phyloP scores from a whole-genome alignment of 2,329 filamentous ascomycete species.

The Colletotrichum simmondsii region DNA sequence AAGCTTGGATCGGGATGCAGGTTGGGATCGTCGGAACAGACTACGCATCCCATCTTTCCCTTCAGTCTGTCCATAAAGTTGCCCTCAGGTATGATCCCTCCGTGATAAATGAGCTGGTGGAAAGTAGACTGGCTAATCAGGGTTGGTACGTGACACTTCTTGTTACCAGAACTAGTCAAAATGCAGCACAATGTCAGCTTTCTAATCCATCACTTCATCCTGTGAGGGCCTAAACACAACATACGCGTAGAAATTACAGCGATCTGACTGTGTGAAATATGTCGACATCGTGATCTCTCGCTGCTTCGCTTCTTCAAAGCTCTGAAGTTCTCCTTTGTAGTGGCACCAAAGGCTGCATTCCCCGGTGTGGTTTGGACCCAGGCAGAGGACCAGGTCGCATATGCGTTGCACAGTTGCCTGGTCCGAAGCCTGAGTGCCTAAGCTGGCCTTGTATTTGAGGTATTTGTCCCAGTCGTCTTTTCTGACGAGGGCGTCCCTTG shows the following conservation, averaged over 20 bases:
- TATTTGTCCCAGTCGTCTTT: neutral
- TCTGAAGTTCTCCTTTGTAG: neutral
- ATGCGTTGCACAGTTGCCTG: neutral
- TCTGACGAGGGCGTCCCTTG: neutral
- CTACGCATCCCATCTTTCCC: neutral
- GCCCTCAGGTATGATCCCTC: neutral
- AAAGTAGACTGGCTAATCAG: neutral
- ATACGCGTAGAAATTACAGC: neutral
- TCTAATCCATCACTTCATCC: neutral
- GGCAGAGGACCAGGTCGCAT: neutral
- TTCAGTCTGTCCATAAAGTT: neutral
- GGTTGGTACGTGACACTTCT: neutral
- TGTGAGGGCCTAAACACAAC: neutral
- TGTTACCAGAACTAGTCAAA: neutral
- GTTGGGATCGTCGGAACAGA: neutral
- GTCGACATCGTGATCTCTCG: neutral
- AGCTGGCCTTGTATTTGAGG: neutral
- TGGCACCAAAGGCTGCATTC: neutral
- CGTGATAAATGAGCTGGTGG: neutral
- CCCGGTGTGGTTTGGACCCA: neutral
- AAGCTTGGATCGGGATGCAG: no score
- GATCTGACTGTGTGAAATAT: neutral
- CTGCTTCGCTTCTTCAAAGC: neutral
- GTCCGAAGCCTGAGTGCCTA: neutral
- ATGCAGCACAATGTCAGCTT: neutral